These are phyloP conservation scores for Camelina sativa DNA, from an alignment of 345 rosid species.

Conservation along the genomic window DNA sequence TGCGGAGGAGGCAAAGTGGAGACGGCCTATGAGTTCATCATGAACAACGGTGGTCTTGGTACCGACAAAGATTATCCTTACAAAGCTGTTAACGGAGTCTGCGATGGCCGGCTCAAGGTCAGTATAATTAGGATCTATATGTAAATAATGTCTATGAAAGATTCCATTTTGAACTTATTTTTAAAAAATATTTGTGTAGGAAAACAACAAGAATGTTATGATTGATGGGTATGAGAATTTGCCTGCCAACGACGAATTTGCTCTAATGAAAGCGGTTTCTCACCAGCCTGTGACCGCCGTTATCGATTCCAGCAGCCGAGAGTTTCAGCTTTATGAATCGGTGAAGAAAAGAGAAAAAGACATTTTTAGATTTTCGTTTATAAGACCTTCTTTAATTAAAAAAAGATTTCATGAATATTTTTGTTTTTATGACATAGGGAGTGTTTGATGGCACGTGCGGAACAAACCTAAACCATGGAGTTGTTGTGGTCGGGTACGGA, in stretches of 20 bases:
- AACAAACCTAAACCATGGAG: constrained; percentile 73
- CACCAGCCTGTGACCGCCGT: constrained; percentile 79
- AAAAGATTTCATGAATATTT: neutral
- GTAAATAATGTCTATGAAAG: neutral
- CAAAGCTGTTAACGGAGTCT: constrained; percentile 37
- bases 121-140: constrained; percentile 33
- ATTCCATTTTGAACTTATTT: too few relatives aligned
- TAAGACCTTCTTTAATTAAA: neutral
- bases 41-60: constrained; percentile 56
- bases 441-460: constrained; percentile 30
- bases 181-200: constrained; percentile 40
- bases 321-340: constrained; percentile 76
- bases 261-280: constrained; percentile 64
- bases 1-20: constrained; percentile 73
- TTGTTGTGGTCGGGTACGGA: constrained; percentile 74
- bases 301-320: constrained; percentile 71
- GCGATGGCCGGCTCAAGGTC: constrained; percentile 34
- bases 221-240: constrained; percentile 77
- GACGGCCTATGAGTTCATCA: constrained; percentile 58
- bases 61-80: constrained; percentile 64
- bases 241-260: constrained; percentile 56
- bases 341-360: constrained; percentile 44
- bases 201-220: constrained; percentile 54
- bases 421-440: neutral
- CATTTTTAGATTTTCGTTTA: neutral